Evolutionary conservation across 1,139 yeast genomes (phyloP).

Genomic region (Hansenula sp.): DNA sequence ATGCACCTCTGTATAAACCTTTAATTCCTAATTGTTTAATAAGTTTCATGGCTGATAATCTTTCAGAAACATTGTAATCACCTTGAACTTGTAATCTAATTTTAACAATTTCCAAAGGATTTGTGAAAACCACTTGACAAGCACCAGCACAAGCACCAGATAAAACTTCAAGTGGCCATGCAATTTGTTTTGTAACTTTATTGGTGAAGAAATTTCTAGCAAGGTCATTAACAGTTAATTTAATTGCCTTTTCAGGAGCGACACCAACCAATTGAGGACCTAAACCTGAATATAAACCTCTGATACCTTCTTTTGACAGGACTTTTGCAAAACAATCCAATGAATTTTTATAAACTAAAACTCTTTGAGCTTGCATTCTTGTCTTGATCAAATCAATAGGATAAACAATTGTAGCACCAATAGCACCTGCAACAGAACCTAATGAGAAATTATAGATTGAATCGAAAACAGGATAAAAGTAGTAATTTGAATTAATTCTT

Average conservation of each 20-base stretch:
- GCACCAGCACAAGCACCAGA: constrained; percentile 97
- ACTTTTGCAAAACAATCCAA: constrained; percentile 84
- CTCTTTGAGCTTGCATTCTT: constrained; percentile 93
- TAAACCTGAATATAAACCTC: constrained; percentile 90
- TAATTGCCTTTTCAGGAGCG: constrained; percentile 97
- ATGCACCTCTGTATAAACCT: constrained; percentile 89
- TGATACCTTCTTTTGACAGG: constrained; percentile 69
- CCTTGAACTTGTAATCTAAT: constrained; percentile 96
- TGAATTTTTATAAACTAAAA: constrained; percentile 68
- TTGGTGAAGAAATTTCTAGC: constrained; percentile 71
- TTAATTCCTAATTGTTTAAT: constrained; percentile 73
- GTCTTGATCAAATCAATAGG: constrained; percentile 97
- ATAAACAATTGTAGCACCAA: constrained; percentile 97
- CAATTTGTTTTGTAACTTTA: constrained; percentile 50
- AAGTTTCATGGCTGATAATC: constrained; percentile 60
- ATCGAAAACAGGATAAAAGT: constrained; percentile 60
- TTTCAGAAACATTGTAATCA: constrained; percentile 36
- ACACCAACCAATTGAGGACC: constrained; percentile 96
- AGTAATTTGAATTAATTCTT: constrained; percentile 28
- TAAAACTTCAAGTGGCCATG: constrained; percentile 67
- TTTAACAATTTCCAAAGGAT: constrained; percentile 94
- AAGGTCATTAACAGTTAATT: constrained; percentile 88
- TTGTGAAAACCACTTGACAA: constrained; percentile 93
- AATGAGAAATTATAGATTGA: constrained; percentile 83
- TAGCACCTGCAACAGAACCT: constrained; percentile 95